Percentiles rank a stretch among this genome's conserved stretches.
These are phyloP conservation scores for Chondrus crispus DNA, from an alignment of 23 red algal genomes.

Conservation along the genomic window DNA sequence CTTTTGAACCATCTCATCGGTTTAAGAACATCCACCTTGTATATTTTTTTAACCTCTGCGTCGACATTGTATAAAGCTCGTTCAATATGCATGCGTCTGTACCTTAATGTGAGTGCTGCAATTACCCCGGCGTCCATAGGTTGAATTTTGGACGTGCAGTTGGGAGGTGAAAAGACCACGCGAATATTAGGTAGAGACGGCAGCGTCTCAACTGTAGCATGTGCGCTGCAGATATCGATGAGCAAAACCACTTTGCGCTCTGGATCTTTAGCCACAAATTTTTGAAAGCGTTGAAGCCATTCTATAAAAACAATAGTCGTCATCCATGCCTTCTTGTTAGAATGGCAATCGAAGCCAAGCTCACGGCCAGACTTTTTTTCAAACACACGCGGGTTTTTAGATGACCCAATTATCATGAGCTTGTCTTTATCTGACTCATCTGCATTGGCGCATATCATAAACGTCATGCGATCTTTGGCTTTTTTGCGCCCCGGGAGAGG, in stretches of 20 bases:
- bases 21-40: neutral
- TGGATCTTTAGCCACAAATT: neutral
- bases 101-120: neutral
- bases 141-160: slow-evolving; percentile 1
- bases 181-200: slow-evolving; percentile 10
- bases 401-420: slow-evolving; percentile 13
- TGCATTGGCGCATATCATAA: slow-evolving; percentile 12
- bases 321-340: slow-evolving; percentile 33
- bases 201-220: slow-evolving; percentile 13
- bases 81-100: slow-evolving; percentile 1
- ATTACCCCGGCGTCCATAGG: slow-evolving; percentile 29
- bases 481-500: neutral
- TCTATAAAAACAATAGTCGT: slow-evolving; percentile 16
- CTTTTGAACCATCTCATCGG: slow-evolving; percentile 31
- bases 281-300: slow-evolving; percentile 30
- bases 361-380: neutral
- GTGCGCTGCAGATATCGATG: slow-evolving; percentile 33
- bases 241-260: slow-evolving; percentile 28
- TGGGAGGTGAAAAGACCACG: neutral
- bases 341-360: neutral
- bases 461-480: neutral
- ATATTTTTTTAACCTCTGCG: neutral
- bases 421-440: slow-evolving; percentile 11
- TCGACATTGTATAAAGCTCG: slow-evolving; percentile 12
- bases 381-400: neutral